These are phyloP conservation scores for Acer campestre DNA, from an alignment of 345 rosid species.

Conservation along the genomic window DNA sequence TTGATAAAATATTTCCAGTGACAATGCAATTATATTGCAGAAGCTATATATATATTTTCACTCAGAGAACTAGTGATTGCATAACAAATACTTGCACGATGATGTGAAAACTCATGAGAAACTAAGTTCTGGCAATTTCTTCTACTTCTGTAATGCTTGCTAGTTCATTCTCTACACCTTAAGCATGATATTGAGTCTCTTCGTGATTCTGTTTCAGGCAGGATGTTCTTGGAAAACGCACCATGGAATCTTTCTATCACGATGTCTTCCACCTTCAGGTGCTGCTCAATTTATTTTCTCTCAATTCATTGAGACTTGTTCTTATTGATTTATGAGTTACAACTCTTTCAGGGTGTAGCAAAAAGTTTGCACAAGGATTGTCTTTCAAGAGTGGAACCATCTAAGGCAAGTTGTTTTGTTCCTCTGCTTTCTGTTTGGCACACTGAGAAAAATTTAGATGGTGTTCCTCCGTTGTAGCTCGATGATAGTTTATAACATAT, in stretches of 20 bases:
- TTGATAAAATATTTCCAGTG: conserved; percentile 6
- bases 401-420: conserved; percentile 37
- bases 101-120: neutral
- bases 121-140: conserved; percentile 1
- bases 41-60: neutral
- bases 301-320: neutral
- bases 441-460: conserved; percentile 8
- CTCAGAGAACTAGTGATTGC: neutral
- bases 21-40: neutral
- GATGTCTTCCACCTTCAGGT: conserved; percentile 78
- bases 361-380: conserved; percentile 58
- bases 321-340: neutral
- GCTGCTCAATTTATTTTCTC: conserved; percentile 16
- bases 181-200: neutral
- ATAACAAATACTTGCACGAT: neutral
- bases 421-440: conserved; percentile 1
- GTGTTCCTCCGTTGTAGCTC: conserved; percentile 6
- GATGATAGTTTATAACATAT: neutral
- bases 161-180: neutral
- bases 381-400: conserved; percentile 47
- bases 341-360: conserved; percentile 48
- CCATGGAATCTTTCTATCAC: conserved; percentile 67
- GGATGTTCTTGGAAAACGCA: conserved; percentile 59
- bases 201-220: conserved; percentile 52
- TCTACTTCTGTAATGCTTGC: neutral